Conservation (phyloP, 2,329 filamentous ascomycete genomes). For the Dothideomycetes sp. region DNA sequence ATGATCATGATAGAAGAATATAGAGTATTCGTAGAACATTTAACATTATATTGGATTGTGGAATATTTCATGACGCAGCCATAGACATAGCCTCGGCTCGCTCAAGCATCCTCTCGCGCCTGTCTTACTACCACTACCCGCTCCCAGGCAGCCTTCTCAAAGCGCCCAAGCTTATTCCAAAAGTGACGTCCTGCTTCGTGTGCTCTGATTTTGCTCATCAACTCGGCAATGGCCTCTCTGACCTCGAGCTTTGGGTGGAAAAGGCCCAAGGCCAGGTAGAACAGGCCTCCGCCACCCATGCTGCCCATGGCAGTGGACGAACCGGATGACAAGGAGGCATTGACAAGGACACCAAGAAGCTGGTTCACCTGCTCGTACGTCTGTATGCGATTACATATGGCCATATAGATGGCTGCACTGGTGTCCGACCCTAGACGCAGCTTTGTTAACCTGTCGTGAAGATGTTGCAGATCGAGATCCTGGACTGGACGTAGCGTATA, state of each 20-base stretch:
- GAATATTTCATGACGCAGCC: too few relatives aligned
- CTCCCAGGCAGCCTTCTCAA: conserved; percentile 77
- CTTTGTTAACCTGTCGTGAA: conserved; percentile 80
- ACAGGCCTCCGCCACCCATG: conserved; percentile 78
- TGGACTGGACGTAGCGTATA: conserved; percentile 48
- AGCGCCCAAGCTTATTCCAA: conserved; percentile 77
- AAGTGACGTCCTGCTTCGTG: conserved; percentile 91
- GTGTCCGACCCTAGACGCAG: conserved; percentile 67
- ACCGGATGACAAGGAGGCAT: conserved; percentile 9
- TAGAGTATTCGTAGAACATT: too few relatives aligned
- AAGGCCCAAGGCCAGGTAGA: conserved; percentile 80
- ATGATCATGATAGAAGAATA: too few relatives aligned
- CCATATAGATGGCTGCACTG: conserved; percentile 74
- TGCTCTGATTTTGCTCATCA: conserved; percentile 70
- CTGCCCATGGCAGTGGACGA: conserved; percentile 42
- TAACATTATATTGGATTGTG: too few relatives aligned
- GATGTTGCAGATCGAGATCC: conserved; percentile 77
- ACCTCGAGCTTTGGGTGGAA: conserved; percentile 84
- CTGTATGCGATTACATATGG: conserved; percentile 54
- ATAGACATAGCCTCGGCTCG: too few relatives aligned
- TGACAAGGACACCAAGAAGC: conserved; percentile 21
- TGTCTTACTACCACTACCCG: conserved; percentile 59
- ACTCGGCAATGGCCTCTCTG: conserved; percentile 61
- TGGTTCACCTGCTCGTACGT: conserved; percentile 70
- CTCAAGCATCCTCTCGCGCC: conserved; percentile 10